phyloP scores from a whole-genome alignment of 148 eudicot species.

The Linanthus parryae region DNA sequence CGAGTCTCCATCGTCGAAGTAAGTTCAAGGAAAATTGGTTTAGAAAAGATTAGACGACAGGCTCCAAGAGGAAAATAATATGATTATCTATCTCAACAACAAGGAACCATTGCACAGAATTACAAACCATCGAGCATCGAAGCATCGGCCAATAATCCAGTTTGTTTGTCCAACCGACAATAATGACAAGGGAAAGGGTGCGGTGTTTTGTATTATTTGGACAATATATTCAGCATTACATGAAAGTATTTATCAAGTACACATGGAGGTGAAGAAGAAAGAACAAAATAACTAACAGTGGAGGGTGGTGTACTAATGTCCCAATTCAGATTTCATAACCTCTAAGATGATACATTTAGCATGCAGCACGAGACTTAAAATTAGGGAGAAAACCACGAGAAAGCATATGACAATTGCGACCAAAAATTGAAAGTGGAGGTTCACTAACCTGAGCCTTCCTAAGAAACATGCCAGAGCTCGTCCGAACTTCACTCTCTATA shows the following conservation, averaged over 20 bases:
- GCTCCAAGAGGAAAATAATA: no score
- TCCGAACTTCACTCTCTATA: constrained; percentile 54
- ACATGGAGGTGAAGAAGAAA: background rate
- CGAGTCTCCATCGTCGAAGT: no score
- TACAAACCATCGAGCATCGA: background rate
- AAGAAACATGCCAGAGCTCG: constrained; percentile 76
- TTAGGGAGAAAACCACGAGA: background rate
- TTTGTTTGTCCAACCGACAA: no score
- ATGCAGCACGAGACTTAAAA: background rate
- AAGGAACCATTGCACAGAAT: background rate
- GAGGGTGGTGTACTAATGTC: background rate
- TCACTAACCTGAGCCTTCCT: constrained; percentile 48
- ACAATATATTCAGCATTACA: no score
- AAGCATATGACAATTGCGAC: background rate
- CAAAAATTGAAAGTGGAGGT: background rate
- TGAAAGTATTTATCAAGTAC: no score
- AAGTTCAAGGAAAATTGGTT: no score
- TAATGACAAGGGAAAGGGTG: no score
- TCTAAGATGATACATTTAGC: background rate
- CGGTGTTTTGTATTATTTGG: no score
- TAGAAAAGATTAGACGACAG: no score
- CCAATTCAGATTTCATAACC: background rate
- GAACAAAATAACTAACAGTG: no score
- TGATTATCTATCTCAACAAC: no score
- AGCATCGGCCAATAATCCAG: background rate